These are phyloP conservation scores for Phoenix dactylifera DNA, from an alignment of 176 grass and related monocot species.

Conservation along the genomic window DNA sequence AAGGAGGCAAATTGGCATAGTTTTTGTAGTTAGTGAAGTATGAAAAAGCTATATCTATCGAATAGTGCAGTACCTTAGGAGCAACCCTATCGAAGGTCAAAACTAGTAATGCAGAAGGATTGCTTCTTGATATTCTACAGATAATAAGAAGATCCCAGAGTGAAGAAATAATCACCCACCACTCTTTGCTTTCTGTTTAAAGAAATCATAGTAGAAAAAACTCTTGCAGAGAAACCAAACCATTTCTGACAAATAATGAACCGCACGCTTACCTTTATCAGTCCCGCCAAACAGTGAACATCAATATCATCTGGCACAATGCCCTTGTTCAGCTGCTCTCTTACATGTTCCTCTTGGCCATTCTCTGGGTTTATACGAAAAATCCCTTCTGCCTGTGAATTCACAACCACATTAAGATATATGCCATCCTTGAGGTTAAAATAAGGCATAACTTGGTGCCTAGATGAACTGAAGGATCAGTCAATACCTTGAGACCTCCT, in stretches of 20 bases:
- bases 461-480: neutral
- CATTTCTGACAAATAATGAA: neutral
- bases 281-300: constrained; percentile 78
- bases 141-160: no score
- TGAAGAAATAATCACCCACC: no score
- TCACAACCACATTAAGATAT: constrained; percentile 8
- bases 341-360: constrained; percentile 79
- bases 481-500: constrained; percentile 60
- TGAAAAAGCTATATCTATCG: no score
- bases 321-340: constrained; percentile 71
- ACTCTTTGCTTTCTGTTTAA: no score
- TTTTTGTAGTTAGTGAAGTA: no score
- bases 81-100: no score
- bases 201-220: no score
- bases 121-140: no score
- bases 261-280: constrained; percentile 64
- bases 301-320: constrained; percentile 75
- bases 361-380: constrained; percentile 94
- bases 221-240: no score
- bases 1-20: no score
- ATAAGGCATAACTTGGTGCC: neutral
- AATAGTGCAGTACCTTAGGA: no score
- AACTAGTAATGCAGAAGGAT: no score
- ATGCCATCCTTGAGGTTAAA: neutral
- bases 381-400: constrained; percentile 66